phyloP scores from a whole-genome alignment of 2,329 filamentous ascomycete genomes.

The Cladosporium sp. region DNA sequence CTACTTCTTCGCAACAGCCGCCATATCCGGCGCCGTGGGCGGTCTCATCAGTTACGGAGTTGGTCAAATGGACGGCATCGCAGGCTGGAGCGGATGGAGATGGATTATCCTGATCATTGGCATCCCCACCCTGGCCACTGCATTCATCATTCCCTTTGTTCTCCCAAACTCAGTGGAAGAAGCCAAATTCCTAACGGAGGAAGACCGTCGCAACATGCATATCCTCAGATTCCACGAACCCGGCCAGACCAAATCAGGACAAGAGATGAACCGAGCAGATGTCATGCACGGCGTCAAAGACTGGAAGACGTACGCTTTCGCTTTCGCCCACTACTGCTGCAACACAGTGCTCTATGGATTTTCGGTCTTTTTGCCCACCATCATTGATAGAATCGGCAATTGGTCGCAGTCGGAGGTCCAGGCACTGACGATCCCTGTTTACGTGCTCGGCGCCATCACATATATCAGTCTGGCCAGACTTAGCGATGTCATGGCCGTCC shows the following conservation, averaged over 20 bases:
- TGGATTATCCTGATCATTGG: constrained; percentile 56
- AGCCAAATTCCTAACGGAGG: constrained; percentile 55
- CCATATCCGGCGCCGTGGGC: constrained; percentile 46
- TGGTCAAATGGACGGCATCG: constrained; percentile 63
- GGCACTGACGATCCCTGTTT: constrained; percentile 43
- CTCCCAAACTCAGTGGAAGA: constrained; percentile 64
- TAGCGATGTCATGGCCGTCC: constrained; percentile 63
- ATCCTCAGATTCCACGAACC: constrained; percentile 48
- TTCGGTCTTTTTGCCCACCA: constrained; percentile 72
- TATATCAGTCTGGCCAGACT: constrained; percentile 64
- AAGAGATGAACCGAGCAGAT: constrained; percentile 56
- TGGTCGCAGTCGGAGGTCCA: constrained; percentile 55
- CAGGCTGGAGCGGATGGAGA: constrained; percentile 62
- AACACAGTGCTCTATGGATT: constrained; percentile 78
- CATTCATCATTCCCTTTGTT: not conserved
- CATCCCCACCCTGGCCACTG: not conserved
- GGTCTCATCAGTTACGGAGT: constrained; percentile 45
- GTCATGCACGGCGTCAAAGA: constrained; percentile 64
- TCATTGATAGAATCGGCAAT: constrained; percentile 64
- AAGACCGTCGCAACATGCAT: constrained; percentile 57
- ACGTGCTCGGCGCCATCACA: constrained; percentile 36
- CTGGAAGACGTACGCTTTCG: constrained; percentile 72
- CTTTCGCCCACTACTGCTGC: constrained; percentile 65
- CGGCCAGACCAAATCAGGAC: constrained; percentile 39
- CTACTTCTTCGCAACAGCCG: constrained; percentile 43